These are phyloP conservation scores for Coemansia sp. DNA, from an alignment of 192 early-diverging fungal genomes.

Conservation along the genomic window DNA sequence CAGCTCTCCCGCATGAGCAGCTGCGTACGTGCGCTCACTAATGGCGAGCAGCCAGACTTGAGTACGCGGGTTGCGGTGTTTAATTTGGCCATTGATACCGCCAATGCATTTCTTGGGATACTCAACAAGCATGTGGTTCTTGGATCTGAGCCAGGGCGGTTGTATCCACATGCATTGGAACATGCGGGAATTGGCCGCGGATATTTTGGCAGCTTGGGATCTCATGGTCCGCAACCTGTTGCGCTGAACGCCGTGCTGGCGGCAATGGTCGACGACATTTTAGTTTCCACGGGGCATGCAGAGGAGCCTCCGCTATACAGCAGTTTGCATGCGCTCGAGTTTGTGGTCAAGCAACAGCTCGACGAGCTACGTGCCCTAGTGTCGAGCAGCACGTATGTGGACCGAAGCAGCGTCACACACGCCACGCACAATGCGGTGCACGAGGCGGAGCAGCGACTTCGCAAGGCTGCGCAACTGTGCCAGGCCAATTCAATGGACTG, in stretches of 20 bases:
- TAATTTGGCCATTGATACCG: slow-evolving; percentile 25
- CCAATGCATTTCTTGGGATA: slow-evolving; percentile 21
- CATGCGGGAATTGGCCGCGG: not conserved
- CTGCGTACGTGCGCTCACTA: slow-evolving; percentile 16
- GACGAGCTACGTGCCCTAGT: slow-evolving; percentile 19
- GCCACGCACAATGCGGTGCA: slow-evolving; percentile 4
- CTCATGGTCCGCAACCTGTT: not conserved
- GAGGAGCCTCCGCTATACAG: slow-evolving; percentile 17
- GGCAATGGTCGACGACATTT: slow-evolving; percentile 26
- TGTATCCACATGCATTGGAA: slow-evolving; percentile 9
- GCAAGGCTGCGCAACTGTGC: slow-evolving; percentile 17
- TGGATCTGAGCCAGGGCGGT: not conserved
- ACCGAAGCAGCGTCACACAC: slow-evolving; percentile 7
- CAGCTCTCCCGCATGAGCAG: slow-evolving; percentile 23
- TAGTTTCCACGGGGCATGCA: not conserved
- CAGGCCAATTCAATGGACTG: slow-evolving; percentile 2
- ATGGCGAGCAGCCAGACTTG: not conserved
- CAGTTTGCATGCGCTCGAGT: slow-evolving; percentile 33
- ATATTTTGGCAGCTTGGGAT: slow-evolving; percentile 19
- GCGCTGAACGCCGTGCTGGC: slow-evolving; percentile 14
- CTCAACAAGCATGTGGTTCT: slow-evolving; percentile 21
- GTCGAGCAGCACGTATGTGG: slow-evolving; percentile 17
- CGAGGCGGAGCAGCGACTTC: slow-evolving; percentile 11
- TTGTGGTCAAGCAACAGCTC: slow-evolving; percentile 35
- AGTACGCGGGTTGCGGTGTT: slow-evolving; percentile 13